Evolutionary conservation across 2,329 filamentous ascomycete species (phyloP), one percentile per base, ranked within the genome.

Genomic region (Xylariomycetidae sp.): DNA sequence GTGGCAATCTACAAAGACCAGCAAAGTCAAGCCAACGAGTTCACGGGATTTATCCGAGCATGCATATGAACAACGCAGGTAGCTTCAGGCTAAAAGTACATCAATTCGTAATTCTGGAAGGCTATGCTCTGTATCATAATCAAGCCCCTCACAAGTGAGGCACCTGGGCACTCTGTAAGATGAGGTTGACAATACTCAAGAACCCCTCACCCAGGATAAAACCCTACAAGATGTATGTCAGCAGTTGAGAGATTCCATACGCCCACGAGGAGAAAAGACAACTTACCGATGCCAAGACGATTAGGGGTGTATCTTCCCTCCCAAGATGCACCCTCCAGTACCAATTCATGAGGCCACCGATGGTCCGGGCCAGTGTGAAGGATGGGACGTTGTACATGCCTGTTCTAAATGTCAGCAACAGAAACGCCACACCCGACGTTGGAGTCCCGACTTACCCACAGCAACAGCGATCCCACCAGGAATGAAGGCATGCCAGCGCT

Each of bases 311-410:
- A 50, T 81, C 83, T 49, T 68, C 63, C 51, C 61, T 61, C 49
- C 65, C 57, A 55, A 60, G 54, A 57, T 62, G 53, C 56, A 64
- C 64, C 33, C 67, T 69, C 88, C 88, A 95, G 62, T 84, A 92
- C 72, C 84, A 88, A 43, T 77, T 80, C 18, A 74, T 47, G 6
- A 77, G 29, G 0, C 92, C 92, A 3, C 92, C 92, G 8, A 86
- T 76, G 0, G 87, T 85, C 41, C 92, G 70, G 1, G 92, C 89
- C 23, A 98, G 67, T 0, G 92, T 98, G 55, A 98, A 98, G 0
- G 87, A 94, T 0, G 92, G 92, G 1, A 90, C 87, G 50, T 96
- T 98, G 63, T 96, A 98, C 79, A 98, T 98, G 30, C 92, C 83
- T 82, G 31, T 47, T 13, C 27, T 9, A 27, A 20, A 20, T 8